These are phyloP conservation scores for Petunia hybrid DNA, from an alignment of 305 asterid genomes.

Conservation along the genomic window DNA sequence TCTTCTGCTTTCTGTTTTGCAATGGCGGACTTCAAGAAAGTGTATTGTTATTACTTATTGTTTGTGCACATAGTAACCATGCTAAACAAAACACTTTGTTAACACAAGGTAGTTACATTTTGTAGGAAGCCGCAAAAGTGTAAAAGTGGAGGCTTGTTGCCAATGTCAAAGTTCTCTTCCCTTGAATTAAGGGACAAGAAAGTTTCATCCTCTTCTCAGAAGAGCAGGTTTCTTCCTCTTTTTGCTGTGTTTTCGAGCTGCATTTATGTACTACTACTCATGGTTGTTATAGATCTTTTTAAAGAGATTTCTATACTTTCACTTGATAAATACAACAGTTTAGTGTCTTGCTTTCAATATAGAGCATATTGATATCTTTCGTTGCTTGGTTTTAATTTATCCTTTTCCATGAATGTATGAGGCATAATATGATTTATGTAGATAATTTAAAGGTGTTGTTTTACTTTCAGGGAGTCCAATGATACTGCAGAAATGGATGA, in stretches of 20 bases:
- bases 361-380: background rate
- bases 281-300: background rate
- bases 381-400: background rate
- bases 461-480: slow-evolving; percentile 31
- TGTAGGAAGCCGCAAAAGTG: slow-evolving; percentile 52
- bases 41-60: background rate
- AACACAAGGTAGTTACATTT: slow-evolving; percentile 36
- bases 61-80: slow-evolving; percentile 31
- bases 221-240: slow-evolving; percentile 55
- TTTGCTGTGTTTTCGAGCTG: slow-evolving; percentile 24
- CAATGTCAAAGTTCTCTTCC: slow-evolving; percentile 69
- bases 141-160: slow-evolving; percentile 50
- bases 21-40: background rate
- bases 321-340: background rate
- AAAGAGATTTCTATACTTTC: background rate
- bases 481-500: slow-evolving; percentile 72
- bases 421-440: background rate
- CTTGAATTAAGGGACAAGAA: slow-evolving; percentile 52
- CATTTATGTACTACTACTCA: background rate
- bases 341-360: slow-evolving; percentile 4
- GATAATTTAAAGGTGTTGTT: slow-evolving; percentile 1
- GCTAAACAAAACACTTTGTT: slow-evolving; percentile 33
- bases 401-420: slow-evolving; percentile 15
- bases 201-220: slow-evolving; percentile 55
- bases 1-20: slow-evolving; percentile 11